Evolutionary conservation across 768 basidiomycete species (phyloP).

Genomic region (Auriscalpium vulgare): DNA sequence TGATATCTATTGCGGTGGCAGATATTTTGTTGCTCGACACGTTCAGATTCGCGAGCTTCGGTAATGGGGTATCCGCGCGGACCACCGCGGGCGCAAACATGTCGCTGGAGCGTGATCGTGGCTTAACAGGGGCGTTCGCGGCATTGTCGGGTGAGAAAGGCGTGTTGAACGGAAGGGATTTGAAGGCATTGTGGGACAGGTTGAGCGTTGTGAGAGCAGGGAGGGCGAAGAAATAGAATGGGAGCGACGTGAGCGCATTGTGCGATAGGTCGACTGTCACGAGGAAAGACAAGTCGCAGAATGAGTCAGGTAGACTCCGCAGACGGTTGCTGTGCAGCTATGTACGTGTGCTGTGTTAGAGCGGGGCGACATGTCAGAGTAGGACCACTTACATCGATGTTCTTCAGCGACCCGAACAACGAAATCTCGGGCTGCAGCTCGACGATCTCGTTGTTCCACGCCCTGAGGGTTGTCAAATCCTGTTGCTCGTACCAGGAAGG

Average conservation of each 20-base stretch:
- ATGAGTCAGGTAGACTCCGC: conserved; percentile 48
- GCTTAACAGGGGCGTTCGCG: conserved; percentile 10
- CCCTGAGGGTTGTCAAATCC: conserved; percentile 68
- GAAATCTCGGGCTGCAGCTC: conserved; percentile 80
- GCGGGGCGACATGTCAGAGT: background rate
- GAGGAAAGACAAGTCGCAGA: conserved; percentile 61
- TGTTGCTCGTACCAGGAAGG: conserved; percentile 80
- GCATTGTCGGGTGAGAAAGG: conserved; percentile 34
- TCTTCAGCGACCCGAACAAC: conserved; percentile 76
- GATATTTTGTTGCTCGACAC: conserved; percentile 60
- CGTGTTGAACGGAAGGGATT: conserved; percentile 50
- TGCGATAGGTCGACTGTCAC: conserved; percentile 67
- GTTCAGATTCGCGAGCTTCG: conserved; percentile 55
- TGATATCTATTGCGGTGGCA: conserved; percentile 43
- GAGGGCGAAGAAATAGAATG: conserved; percentile 56
- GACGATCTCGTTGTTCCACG: conserved; percentile 72
- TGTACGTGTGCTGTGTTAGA: background rate
- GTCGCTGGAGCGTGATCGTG: conserved; percentile 32
- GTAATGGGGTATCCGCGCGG: conserved; percentile 57
- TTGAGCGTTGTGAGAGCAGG: conserved; percentile 61
- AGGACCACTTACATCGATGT: conserved; percentile 53
- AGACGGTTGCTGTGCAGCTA: conserved; percentile 76
- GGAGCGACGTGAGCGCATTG: conserved; percentile 58
- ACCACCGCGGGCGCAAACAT: conserved; percentile 60
- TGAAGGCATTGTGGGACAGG: conserved; percentile 61